Percentiles rank a stretch among this genome's conserved stretches.
phyloP scores from a whole-genome alignment of 192 early-diverging fungal species.

The Irineochytrium annulatum region DNA sequence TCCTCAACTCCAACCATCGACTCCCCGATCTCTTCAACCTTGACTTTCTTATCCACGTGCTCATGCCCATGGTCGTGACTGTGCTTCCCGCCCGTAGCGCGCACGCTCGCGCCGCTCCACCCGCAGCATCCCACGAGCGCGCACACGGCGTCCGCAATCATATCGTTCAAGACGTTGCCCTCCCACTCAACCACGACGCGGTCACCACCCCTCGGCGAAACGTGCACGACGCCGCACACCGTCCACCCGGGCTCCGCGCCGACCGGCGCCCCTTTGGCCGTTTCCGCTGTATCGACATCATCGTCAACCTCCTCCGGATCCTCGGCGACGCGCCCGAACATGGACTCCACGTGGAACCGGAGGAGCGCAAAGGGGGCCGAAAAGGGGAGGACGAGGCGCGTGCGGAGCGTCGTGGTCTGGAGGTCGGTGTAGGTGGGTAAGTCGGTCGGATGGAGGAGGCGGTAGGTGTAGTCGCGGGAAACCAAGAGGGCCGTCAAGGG shows the following conservation, averaged over 20 bases:
- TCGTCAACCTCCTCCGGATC: conserved; percentile 34
- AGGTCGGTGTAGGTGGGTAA: conserved; percentile 80
- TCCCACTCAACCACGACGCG: conserved; percentile 86
- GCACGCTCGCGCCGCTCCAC: conserved; percentile 84
- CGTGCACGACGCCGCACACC: background rate
- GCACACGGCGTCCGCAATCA: conserved; percentile 91
- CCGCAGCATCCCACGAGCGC: conserved; percentile 83
- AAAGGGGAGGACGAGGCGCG: conserved; percentile 72
- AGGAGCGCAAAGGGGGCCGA: conserved; percentile 74
- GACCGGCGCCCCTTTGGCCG: background rate
- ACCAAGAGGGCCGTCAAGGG: conserved; percentile 75
- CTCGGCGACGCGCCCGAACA: conserved; percentile 81
- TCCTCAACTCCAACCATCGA: background rate
- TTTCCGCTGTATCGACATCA: conserved; percentile 7
- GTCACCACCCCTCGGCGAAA: conserved; percentile 11
- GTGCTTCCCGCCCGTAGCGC: conserved; percentile 37
- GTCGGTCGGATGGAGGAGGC: conserved; percentile 76
- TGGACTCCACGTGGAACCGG: conserved; percentile 85
- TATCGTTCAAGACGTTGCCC: conserved; percentile 86
- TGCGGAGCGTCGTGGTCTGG: conserved; percentile 67
- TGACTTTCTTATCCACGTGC: background rate
- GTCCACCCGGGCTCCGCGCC: background rate
- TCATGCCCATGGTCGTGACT: conserved; percentile 9
- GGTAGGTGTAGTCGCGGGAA: conserved; percentile 84
- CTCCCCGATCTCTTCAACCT: background rate